Evolutionary conservation across 2,329 filamentous ascomycete genomes (phyloP).

Genomic region (Penicillium oxalicum): DNA sequence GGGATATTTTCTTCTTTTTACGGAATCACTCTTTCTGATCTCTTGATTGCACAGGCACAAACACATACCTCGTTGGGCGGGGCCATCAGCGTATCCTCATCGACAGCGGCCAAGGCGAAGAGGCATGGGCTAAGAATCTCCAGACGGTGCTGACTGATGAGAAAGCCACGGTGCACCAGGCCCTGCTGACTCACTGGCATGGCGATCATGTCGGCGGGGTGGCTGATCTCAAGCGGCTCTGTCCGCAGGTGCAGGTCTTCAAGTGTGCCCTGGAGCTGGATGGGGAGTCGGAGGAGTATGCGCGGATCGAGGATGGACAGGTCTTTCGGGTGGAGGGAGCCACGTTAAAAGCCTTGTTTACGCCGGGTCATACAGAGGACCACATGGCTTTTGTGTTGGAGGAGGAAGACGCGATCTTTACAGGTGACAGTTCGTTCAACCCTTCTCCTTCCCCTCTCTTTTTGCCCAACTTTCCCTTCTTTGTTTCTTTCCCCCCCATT

Average conservation of each 20-base stretch:
- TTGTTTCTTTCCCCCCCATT: not conserved
- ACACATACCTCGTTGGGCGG: constrained; percentile 85
- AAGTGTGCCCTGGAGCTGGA: constrained; percentile 54
- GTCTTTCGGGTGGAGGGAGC: constrained; percentile 48
- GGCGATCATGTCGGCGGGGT: constrained; percentile 78
- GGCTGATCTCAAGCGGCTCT: constrained; percentile 58
- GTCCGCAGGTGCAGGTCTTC: constrained; percentile 58
- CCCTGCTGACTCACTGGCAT: constrained; percentile 89
- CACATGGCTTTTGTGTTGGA: constrained; percentile 73
- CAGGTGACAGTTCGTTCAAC: constrained; percentile 61
- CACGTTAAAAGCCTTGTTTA: constrained; percentile 61
- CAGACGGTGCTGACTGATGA: constrained; percentile 60
- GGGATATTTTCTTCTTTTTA: not conserved
- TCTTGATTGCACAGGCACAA: constrained; percentile 56
- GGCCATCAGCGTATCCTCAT: constrained; percentile 70
- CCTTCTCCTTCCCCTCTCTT: not conserved
- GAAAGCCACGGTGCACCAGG: constrained; percentile 60
- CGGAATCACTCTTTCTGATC: not conserved
- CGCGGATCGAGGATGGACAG: constrained; percentile 52
- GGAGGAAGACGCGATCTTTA: constrained; percentile 78
- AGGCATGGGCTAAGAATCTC: constrained; percentile 65
- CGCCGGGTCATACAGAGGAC: constrained; percentile 72
- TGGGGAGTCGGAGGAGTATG: constrained; percentile 43
- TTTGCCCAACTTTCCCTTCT: not conserved
- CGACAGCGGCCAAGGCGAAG: constrained; percentile 80